These are phyloP conservation scores for Boletus vermiculosoides DNA, from an alignment of 768 basidiomycete species.

Conservation along the genomic window DNA sequence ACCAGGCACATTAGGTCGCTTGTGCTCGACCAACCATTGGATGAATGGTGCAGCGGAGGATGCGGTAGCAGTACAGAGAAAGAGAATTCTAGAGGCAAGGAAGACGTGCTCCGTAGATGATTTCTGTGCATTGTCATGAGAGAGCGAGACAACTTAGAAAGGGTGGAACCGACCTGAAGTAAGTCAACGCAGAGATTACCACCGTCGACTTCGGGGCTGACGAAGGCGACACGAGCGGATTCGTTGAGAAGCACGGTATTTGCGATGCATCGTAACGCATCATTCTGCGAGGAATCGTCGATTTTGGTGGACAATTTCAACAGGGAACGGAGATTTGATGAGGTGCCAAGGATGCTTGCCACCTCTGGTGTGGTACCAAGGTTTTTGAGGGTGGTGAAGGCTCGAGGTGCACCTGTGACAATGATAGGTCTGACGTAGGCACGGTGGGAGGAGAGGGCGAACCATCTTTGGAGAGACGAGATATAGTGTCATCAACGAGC, in stretches of 20 bases:
- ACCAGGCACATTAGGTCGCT: conserved; percentile 43
- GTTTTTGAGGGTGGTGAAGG: conserved; percentile 69
- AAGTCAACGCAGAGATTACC: conserved; percentile 54
- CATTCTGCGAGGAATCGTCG: conserved; percentile 58
- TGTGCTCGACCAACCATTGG: conserved; percentile 61
- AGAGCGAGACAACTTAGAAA: conserved; percentile 15
- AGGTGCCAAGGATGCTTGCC: conserved; percentile 56
- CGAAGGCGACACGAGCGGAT: conserved; percentile 53
- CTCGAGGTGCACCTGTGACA: conserved; percentile 59
- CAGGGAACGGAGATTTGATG: conserved; percentile 56
- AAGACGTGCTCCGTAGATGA: conserved; percentile 65
- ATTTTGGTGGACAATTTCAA: conserved; percentile 49
- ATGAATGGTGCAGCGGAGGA: conserved; percentile 47
- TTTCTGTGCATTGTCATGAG: conserved; percentile 46
- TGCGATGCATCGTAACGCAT: conserved; percentile 75
- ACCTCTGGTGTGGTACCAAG: conserved; percentile 71
- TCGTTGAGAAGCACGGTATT: conserved; percentile 76
- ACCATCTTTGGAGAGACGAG: conserved; percentile 59
- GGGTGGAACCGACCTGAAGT: conserved; percentile 49
- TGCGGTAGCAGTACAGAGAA: conserved; percentile 62
- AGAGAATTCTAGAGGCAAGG: conserved; percentile 73
- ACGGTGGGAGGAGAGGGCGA: conserved; percentile 9
- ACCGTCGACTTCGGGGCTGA: conserved; percentile 60
- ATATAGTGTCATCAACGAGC: conserved; percentile 38
- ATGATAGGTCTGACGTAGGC: background rate